Conservation (phyloP, 345 rosid genomes). For the Chamaenerion angustifolium region DNA sequence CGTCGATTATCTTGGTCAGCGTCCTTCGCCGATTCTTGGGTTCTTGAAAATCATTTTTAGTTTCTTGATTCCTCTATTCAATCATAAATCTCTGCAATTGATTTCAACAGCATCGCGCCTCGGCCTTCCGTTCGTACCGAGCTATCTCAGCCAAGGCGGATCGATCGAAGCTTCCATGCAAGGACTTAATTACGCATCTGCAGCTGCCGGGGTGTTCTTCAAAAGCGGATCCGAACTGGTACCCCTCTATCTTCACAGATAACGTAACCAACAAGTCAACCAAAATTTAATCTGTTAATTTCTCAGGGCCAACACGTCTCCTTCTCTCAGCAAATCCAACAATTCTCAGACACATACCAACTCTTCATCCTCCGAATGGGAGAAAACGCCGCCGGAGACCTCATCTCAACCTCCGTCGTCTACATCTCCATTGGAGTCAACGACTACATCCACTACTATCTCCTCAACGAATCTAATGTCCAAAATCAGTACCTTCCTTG, state of each 20-base stretch:
- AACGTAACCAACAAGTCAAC: neutral
- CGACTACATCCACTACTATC: conserved; percentile 84
- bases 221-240: conserved; percentile 81
- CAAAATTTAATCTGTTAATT: neutral
- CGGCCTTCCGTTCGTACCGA: conserved; percentile 73
- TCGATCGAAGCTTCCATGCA: conserved; percentile 42
- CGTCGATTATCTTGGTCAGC: conserved; percentile 69
- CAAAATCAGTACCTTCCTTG: conserved; percentile 69
- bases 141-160: conserved; percentile 76
- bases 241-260: neutral
- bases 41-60: neutral
- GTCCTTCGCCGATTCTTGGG: neutral
- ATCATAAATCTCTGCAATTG: too few species aligned
- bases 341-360: conserved; percentile 71
- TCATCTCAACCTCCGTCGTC: conserved; percentile 52
- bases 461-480: conserved; percentile 59
- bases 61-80: conserved; percentile 4
- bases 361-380: conserved; percentile 52
- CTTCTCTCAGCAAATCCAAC: conserved; percentile 73
- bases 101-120: conserved; percentile 40
- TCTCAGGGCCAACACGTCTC: conserved; percentile 82
- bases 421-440: conserved; percentile 78
- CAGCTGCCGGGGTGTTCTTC: conserved; percentile 79
- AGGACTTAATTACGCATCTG: conserved; percentile 82
- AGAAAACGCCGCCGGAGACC: conserved; percentile 33